Percentiles rank a stretch among this genome's conserved stretches.
Conservation (phyloP, 164 flowering plant species). For the Dillenia suffruticosa region DNA sequence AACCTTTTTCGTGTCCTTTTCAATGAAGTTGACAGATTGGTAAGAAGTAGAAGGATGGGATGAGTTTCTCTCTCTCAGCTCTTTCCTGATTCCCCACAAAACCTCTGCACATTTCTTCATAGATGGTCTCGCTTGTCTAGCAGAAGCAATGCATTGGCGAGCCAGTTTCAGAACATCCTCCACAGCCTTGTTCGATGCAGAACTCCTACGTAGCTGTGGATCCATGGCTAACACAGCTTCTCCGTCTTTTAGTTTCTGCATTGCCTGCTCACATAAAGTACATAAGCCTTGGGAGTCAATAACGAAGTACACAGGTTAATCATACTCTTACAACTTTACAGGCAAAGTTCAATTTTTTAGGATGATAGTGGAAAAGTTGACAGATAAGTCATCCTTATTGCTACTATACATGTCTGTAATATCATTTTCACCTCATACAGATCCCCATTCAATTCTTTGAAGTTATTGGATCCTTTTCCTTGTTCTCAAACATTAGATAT, state of each 20-base stretch:
- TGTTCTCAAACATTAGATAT: too few species aligned
- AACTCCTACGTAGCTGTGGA: conserved; percentile 40
- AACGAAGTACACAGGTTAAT: neutral
- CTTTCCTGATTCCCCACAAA: conserved; percentile 56
- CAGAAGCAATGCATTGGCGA: conserved; percentile 42
- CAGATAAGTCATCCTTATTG: too few species aligned
- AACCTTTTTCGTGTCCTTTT: conserved; percentile 5
- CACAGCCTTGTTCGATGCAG: conserved; percentile 40
- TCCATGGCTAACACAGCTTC: conserved; percentile 57
- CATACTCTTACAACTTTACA: too few species aligned
- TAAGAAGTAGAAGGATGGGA: conserved; percentile 14
- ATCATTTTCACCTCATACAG: too few species aligned
- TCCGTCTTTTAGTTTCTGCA: conserved; percentile 46
- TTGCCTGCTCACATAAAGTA: conserved; percentile 40
- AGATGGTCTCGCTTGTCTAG: conserved; percentile 48
- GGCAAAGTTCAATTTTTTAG: too few species aligned
- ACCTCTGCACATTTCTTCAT: conserved; percentile 65
- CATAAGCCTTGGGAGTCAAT: too few species aligned
- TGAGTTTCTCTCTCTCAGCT: conserved; percentile 12
- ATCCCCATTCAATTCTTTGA: too few species aligned
- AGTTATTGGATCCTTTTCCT: too few species aligned
- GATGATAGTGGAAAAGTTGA: too few species aligned
- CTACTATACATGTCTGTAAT: too few species aligned
- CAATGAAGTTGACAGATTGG: conserved; percentile 19
- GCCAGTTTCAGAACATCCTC: conserved; percentile 58